Evolutionary conservation across 768 basidiomycete species (phyloP).

Genomic region (Lepiota brunneoincarnata): DNA sequence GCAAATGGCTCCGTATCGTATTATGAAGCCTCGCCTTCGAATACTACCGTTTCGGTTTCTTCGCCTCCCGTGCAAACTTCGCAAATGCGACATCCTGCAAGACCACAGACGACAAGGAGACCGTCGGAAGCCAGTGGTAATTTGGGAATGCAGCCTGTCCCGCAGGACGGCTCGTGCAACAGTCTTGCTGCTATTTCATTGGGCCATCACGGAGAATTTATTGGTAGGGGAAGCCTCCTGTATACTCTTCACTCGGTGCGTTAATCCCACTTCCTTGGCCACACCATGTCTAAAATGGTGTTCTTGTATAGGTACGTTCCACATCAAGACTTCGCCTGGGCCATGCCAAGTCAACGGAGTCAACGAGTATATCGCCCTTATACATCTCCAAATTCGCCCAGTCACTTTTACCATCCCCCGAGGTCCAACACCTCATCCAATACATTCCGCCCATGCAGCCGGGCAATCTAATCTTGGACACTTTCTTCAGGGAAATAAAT

Average conservation of each 20-base stretch:
- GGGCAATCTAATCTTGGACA: slow-evolving; percentile 31
- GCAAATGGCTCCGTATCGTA: not conserved
- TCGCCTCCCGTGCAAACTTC: slow-evolving; percentile 1
- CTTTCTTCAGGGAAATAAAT: slow-evolving; percentile 44
- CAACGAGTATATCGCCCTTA: not conserved
- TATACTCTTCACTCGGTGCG: slow-evolving; percentile 46
- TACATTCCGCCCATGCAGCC: slow-evolving; percentile 30
- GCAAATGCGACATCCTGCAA: not conserved
- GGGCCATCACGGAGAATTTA: slow-evolving; percentile 46
- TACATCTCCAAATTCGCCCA: not conserved
- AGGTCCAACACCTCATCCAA: slow-evolving; percentile 30
- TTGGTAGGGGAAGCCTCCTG: slow-evolving; percentile 45
- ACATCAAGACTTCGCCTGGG: slow-evolving; percentile 30
- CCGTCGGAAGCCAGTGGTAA: not conserved
- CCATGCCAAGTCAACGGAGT: slow-evolving; percentile 37
- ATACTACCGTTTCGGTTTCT: not conserved
- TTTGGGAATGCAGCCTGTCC: not conserved
- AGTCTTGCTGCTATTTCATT: slow-evolving; percentile 39
- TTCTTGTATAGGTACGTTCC: slow-evolving; percentile 30
- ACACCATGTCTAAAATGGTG: not conserved
- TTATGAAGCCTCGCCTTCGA: not conserved
- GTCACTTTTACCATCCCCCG: slow-evolving; percentile 10
- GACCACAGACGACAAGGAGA: not conserved
- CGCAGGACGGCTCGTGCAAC: slow-evolving; percentile 2
- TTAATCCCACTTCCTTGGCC: not conserved